Conservation (phyloP, 805 yeast genomes). For the Kodamaea laetipori region DNA sequence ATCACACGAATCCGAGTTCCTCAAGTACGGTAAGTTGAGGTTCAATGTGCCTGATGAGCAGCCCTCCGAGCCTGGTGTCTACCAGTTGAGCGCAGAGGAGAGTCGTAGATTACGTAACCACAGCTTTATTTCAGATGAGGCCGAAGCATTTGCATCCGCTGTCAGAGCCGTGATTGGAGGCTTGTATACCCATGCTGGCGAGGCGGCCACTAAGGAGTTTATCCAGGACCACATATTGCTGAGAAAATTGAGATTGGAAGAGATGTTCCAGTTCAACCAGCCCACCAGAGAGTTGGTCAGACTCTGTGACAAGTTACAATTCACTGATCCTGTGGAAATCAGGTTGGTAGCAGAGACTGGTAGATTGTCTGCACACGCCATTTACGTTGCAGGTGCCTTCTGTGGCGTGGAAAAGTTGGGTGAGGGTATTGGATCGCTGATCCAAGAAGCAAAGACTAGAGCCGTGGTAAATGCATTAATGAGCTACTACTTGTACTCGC, state of each 20-base stretch:
- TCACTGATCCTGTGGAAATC: constrained; percentile 69
- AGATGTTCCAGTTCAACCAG: constrained; percentile 76
- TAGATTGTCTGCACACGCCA: constrained; percentile 77
- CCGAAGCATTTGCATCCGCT: constrained; percentile 60
- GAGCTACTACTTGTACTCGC: constrained; percentile 90
- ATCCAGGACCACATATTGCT: constrained; percentile 75
- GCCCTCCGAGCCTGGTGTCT: constrained; percentile 47
- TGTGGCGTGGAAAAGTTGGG: constrained; percentile 82
- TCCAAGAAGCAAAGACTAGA: constrained; percentile 88
- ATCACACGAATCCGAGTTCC: constrained; percentile 65
- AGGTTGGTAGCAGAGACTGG: constrained; percentile 93
- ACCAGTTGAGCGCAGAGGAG: constrained; percentile 35
- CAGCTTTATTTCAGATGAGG: constrained; percentile 37
- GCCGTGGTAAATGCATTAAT: constrained; percentile 89
- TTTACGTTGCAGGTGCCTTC: constrained; percentile 89
- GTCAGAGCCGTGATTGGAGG: constrained; percentile 86
- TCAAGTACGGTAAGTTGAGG: constrained; percentile 71
- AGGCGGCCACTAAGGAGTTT: constrained; percentile 63
- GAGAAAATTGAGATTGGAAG: constrained; percentile 73
- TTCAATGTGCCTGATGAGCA: constrained; percentile 41
- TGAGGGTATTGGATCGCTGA: constrained; percentile 90
- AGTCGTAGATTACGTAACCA: constrained; percentile 19
- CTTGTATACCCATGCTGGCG: constrained; percentile 71
- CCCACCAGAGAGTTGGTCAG: constrained; percentile 84
- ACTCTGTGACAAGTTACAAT: constrained; percentile 72